Evolutionary conservation across 1,284 basidiomycete species (phyloP).

Genomic region (Omphalotus olearius): DNA sequence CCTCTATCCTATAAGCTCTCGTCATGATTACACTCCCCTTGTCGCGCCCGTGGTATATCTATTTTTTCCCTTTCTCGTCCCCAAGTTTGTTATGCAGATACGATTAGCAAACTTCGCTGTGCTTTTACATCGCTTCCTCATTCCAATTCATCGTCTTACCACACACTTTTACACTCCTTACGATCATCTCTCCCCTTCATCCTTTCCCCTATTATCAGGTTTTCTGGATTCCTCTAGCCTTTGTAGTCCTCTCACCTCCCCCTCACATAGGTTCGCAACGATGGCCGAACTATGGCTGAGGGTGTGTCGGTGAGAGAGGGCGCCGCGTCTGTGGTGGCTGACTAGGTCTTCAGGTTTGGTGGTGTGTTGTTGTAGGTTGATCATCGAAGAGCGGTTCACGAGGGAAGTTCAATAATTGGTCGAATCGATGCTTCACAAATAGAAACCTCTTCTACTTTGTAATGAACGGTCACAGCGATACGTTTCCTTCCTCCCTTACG

Average conservation of each 20-base stretch:
- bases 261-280: slow-evolving; percentile 33
- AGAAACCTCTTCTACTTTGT: background rate
- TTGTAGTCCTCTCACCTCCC: slow-evolving; percentile 66
- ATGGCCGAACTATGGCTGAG: slow-evolving; percentile 31
- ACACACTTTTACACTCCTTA: slow-evolving; percentile 19
- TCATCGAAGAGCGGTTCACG: background rate
- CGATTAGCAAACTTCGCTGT: slow-evolving; percentile 6
- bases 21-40: slow-evolving; percentile 17
- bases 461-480: background rate
- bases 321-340: slow-evolving; percentile 42
- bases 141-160: slow-evolving; percentile 1
- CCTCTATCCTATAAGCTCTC: slow-evolving; percentile 23
- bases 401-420: background rate
- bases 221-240: slow-evolving; percentile 24
- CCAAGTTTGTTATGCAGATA: background rate
- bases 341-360: slow-evolving; percentile 13
- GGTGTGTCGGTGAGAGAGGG: slow-evolving; percentile 71
- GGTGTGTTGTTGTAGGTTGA: slow-evolving; percentile 1
- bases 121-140: background rate
- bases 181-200: slow-evolving; percentile 19
- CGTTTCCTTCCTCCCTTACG: too few relatives aligned
- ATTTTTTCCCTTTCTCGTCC: slow-evolving; percentile 14
- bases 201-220: slow-evolving; percentile 21
- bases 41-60: slow-evolving; percentile 29
- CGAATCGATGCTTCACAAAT: background rate